Conservation (phyloP, 805 yeast species). For the Limtongia smithiae region DNA sequence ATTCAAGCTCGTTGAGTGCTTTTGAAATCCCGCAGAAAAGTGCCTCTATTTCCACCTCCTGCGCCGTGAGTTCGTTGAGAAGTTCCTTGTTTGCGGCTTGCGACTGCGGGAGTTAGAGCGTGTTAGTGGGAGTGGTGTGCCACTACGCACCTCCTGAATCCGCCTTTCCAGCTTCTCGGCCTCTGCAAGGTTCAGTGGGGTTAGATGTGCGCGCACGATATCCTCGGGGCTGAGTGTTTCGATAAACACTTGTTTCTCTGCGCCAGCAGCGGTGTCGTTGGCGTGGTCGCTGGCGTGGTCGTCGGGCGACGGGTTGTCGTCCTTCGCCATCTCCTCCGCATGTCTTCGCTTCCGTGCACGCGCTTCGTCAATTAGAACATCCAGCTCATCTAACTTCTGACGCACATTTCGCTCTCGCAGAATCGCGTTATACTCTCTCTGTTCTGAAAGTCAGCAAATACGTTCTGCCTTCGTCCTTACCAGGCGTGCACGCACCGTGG, state of each 20-base stretch:
- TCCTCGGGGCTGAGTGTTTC: constrained; percentile 35
- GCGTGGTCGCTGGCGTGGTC: no score
- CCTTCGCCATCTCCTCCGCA: constrained; percentile 5
- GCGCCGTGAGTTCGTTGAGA: constrained; percentile 7
- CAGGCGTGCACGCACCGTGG: constrained; percentile 25
- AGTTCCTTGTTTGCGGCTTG: constrained; percentile 19
- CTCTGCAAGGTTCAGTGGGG: constrained; percentile 28
- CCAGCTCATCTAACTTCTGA: constrained; percentile 40
- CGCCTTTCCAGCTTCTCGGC: constrained; percentile 25
- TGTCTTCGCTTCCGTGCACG: constrained; percentile 30
- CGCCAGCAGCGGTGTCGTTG: not conserved
- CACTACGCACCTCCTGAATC: constrained; percentile 19
- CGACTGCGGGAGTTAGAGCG: no score
- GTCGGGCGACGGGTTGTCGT: not conserved
- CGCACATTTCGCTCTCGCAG: constrained; percentile 46
- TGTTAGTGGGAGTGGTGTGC: no score
- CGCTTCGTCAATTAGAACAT: constrained; percentile 41
- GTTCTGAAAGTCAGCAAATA: no score
- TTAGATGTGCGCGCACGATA: constrained; percentile 34
- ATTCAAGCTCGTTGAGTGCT: constrained; percentile 7
- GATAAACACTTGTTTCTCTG: constrained; percentile 29
- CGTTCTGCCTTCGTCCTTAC: no score
- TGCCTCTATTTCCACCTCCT: constrained; percentile 19
- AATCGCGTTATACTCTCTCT: constrained; percentile 54
- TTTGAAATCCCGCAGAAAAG: constrained; percentile 5